These are phyloP conservation scores for Peniophora sp. DNA, from an alignment of 1,284 basidiomycete species.

Conservation along the genomic window DNA sequence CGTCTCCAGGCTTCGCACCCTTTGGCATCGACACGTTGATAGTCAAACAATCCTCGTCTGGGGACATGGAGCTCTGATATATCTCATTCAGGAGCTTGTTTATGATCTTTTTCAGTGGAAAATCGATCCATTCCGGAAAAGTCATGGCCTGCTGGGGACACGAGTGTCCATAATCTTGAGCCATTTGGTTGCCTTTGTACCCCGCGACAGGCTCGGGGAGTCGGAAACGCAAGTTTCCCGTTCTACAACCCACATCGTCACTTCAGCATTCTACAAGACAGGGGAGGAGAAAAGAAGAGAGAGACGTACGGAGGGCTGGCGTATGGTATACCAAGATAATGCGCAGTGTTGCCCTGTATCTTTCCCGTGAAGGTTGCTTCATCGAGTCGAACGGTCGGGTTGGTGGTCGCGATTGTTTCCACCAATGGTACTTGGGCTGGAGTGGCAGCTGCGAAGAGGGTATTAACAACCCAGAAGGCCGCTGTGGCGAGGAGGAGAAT, in stretches of 20 bases:
- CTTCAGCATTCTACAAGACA: no score
- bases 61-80: conserved; percentile 3
- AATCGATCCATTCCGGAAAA: conserved; percentile 5
- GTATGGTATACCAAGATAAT: conserved; percentile 5
- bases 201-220: conserved; percentile 5
- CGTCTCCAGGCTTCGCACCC: conserved; percentile 10
- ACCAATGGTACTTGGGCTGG: no score
- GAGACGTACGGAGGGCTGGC: conserved; percentile 26
- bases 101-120: conserved; percentile 2
- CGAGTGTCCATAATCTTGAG: conserved; percentile 7
- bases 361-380: conserved; percentile 31
- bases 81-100: conserved; percentile 1
- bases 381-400: conserved; percentile 19
- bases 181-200: conserved; percentile 8
- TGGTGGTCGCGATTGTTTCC: no score
- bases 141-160: conserved; percentile 12
- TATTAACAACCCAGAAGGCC: no score
- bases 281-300: no score
- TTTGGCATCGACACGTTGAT: conserved; percentile 33
- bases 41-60: conserved; percentile 24
- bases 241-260: no score
- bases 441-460: no score
- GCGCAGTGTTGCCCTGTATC: conserved; percentile 9
- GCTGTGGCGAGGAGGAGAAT: no score
- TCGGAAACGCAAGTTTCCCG: conserved; percentile 1